Conservation (phyloP, 768 basidiomycete genomes). For the Tulasnella sp. region DNA sequence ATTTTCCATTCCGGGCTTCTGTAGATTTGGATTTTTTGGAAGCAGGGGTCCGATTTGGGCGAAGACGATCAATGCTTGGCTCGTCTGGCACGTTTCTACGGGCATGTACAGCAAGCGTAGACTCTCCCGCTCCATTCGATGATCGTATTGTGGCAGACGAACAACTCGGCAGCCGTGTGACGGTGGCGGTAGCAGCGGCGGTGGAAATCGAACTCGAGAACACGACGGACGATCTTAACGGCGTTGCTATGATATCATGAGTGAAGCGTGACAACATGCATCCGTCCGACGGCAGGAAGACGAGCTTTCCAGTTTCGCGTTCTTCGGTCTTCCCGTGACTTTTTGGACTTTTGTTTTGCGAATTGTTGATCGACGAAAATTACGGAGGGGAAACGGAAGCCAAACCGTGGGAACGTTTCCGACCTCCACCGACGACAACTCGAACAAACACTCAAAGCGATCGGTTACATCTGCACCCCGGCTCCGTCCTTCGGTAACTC, state of each 20-base stretch:
- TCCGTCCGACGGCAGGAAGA: neutral
- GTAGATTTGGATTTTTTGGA: neutral
- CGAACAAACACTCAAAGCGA: neutral
- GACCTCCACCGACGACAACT: neutral
- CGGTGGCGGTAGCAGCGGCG: too few species aligned
- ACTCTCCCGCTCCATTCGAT: neutral
- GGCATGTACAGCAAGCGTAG: neutral
- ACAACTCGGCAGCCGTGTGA: neutral
- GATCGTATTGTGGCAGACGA: neutral
- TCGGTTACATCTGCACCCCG: too few species aligned
- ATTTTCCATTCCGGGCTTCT: neutral
- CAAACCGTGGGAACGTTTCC: neutral
- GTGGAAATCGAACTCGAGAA: neutral
- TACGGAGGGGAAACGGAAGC: neutral
- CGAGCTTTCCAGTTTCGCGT: neutral
- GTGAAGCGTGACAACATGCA: constrained; percentile 3
- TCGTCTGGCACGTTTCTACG: neutral
- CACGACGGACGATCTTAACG: neutral
- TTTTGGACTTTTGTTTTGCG: neutral
- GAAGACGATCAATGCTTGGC: neutral
- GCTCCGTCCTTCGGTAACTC: too few species aligned
- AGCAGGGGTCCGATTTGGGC: neutral
- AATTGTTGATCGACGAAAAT: neutral
- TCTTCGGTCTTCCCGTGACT: neutral
- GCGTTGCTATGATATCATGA: neutral